Evolutionary conservation across 495 filamentous ascomycete species (phyloP).

Genomic region (Penicillium coprophilum): DNA sequence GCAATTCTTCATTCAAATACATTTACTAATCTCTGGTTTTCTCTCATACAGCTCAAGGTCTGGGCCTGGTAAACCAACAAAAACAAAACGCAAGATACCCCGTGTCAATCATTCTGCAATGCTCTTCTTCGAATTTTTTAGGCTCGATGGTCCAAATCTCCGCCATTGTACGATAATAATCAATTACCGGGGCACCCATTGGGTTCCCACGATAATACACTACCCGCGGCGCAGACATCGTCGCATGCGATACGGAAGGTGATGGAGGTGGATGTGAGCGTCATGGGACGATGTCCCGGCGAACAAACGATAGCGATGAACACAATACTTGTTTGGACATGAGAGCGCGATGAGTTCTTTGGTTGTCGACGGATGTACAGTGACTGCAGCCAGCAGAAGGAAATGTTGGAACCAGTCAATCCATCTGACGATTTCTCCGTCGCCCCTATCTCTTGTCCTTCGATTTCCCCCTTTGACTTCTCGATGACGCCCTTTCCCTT

Average conservation of each 20-base stretch:
- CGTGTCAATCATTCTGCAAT: constrained; percentile 47
- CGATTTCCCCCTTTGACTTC: constrained; percentile 16
- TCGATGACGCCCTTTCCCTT: constrained; percentile 33
- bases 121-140: constrained; percentile 41
- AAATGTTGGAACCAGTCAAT: constrained; percentile 5
- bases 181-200: constrained; percentile 33
- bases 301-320: constrained; percentile 38
- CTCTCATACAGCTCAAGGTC: constrained; percentile 68
- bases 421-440: constrained; percentile 11
- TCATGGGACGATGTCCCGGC: constrained; percentile 19
- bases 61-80: constrained; percentile 67
- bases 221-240: constrained; percentile 29
- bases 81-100: constrained; percentile 47
- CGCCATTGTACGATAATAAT: constrained; percentile 50
- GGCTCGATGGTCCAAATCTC: constrained; percentile 38
- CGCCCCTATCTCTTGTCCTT: constrained; percentile 12
- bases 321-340: constrained; percentile 28
- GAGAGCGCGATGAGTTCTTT: constrained; percentile 19
- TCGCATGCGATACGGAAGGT: constrained; percentile 33
- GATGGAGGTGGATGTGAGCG: constrained; percentile 26
- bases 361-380: constrained; percentile 17
- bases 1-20: neutral
- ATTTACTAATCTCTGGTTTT: constrained; percentile 18
- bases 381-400: constrained; percentile 4
- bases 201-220: constrained; percentile 37